Conservation (phyloP, 495 filamentous ascomycete genomes). For the Gamarada debralockiae region DNA sequence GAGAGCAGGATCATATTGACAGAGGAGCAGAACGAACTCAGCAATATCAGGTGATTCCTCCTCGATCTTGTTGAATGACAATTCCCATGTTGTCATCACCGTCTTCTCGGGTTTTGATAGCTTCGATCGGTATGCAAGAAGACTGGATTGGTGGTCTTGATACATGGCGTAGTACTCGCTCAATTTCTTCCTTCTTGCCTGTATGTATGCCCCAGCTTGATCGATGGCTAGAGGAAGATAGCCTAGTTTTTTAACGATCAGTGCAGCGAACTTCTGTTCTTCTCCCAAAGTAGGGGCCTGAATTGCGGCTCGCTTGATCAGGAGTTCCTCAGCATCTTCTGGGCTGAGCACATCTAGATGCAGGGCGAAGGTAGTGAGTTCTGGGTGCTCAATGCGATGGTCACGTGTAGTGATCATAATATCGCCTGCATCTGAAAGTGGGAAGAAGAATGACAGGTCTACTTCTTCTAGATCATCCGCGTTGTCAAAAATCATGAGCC, state of each 20-base stretch:
- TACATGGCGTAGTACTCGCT: not conserved
- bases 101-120: not conserved
- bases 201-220: constrained; percentile 5
- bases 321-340: not conserved
- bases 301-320: not conserved
- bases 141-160: not conserved
- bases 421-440: not conserved
- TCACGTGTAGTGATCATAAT: not conserved
- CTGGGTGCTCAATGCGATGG: not conserved
- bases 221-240: not conserved
- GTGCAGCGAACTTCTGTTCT: not conserved
- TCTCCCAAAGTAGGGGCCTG: not conserved
- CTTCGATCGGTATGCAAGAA: not conserved
- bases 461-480: not conserved
- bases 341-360: no score
- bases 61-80: not conserved
- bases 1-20: not conserved
- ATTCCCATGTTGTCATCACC: not conserved
- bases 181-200: not conserved
- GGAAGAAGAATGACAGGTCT: not conserved
- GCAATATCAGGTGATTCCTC: not conserved
- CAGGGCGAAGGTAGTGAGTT: no score
- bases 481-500: not conserved
- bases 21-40: not conserved
- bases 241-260: not conserved